phyloP scores from a whole-genome alignment of 1,284 basidiomycete genomes.

The Leccinum subrobustum region DNA sequence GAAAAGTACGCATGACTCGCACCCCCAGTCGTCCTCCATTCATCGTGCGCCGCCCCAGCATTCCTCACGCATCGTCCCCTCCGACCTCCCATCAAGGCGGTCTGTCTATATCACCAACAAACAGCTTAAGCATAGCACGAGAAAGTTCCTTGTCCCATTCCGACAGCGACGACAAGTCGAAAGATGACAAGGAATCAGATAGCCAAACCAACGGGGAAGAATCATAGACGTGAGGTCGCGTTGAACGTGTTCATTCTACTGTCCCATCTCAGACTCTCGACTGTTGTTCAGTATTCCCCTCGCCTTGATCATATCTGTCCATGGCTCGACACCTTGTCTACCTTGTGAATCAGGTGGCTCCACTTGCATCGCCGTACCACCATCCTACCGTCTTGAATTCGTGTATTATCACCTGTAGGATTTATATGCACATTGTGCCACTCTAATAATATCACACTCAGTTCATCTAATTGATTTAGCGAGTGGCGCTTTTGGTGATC shows the following conservation, averaged over 20 bases:
- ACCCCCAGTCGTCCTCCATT: background rate
- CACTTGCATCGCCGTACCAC: conserved; percentile 15
- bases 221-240: conserved; percentile 38
- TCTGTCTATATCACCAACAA: conserved; percentile 72
- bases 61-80: conserved; percentile 71
- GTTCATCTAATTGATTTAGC: background rate
- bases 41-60: conserved; percentile 41
- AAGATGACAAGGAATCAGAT: conserved; percentile 20
- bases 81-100: conserved; percentile 47
- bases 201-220: conserved; percentile 32
- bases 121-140: conserved; percentile 58
- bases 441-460: conserved; percentile 27
- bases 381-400: conserved; percentile 24
- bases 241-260: conserved; percentile 17
- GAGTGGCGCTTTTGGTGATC: conserved; percentile 16
- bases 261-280: conserved; percentile 6
- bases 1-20: conserved; percentile 70
- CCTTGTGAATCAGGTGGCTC: conserved; percentile 16
- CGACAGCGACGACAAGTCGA: conserved; percentile 17
- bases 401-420: conserved; percentile 35
- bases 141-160: conserved; percentile 56
- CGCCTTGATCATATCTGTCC: conserved; percentile 21
- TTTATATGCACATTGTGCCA: conserved; percentile 16
- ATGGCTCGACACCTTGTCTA: conserved; percentile 17
- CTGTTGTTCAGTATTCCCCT: conserved; percentile 21